Base-by-base conservation (phyloP, 768 basidiomycete genomes). In the Harrya chromipes region DNA sequence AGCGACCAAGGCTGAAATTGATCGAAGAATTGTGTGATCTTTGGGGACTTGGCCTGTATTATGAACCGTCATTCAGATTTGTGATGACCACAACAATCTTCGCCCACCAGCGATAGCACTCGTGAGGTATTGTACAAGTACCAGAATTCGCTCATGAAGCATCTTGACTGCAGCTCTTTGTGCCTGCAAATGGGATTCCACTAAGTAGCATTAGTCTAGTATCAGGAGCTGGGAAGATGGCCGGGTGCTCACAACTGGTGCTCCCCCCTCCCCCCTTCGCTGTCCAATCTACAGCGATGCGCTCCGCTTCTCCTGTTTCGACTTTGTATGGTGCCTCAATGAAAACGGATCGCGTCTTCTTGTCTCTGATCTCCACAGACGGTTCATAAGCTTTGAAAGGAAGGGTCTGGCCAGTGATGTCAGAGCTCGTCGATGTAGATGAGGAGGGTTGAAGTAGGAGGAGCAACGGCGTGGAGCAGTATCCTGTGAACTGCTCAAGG, bases 291-390 rank as follows among this genome's bases (percentile, higher is more conserved):
- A 99, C 97, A 6, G 97, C 97, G 54, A 99, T 97, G 34, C 97
- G 84, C 66, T 99, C 97, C 14, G 97, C 97, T 71, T 99, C 97
- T 29, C 95, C 97, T 0, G 95, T 97, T 69, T 97, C 95, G 16
- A 99, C 87, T 43, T 81, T 85, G 70, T 85, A 98, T 4, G 86
- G 73, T 1, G 86, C 90, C 61, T 92, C 87, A 39, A 95, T 82
- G 60, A 90, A 95, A 11, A 87, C 84, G 1, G 84, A 81, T 46
- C 85, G 83, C 44, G 85, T 82, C 62, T 76, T 84, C 40, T 87
- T 79, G 55, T 90, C 89, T 48, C 83, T 78, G 37, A 94, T 85
- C 65, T 94, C 92, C 36, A 94, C 79, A 1, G 89, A 87, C 1
- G 91, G 87, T 64, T 97, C 94, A 61, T 90, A 99, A n/a, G 94